Evolutionary conservation across 2,329 filamentous ascomycete species (phyloP), one percentile per base, ranked within the genome.

Genomic region (Hirsutella thompsonii): DNA sequence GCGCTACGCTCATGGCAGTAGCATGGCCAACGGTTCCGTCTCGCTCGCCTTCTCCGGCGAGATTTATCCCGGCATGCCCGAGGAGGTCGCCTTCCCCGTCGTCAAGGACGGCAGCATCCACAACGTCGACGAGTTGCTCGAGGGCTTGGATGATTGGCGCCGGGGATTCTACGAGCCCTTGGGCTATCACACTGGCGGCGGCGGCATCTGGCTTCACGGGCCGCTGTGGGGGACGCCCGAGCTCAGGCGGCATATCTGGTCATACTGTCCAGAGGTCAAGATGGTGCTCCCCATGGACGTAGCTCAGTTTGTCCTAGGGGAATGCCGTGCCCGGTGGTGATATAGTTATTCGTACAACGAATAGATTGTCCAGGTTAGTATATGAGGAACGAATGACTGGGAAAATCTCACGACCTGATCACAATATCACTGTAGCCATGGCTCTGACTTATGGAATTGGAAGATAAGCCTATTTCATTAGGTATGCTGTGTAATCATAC

Each of bases 181-280:
- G 72, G 73, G 73, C 35, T 76, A 73, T 52, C 72, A 77, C 51
- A 71, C 68, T 1, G 71, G 70, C 19, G 65, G 65, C 8, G 66
- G 64, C 41, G 72, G 72, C 37, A 51, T 51, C 11, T 62, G 52
- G 40, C 54, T 75, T 16, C 66, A 70, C 44, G 44, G 49, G 10
- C 57, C 55, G 1, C 64, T 75, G 33, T 76, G 70, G 70, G 68
- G 68, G 20, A 64, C 58, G 4, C 65, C 64, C 0, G 58, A 63
- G 45, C 49, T 61, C 51, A 58, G 73, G 20, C 61, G 62, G 44
- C 66, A 73, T 44, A 68, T 76, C 34, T 75, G 68, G 66, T 60
- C 66, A 21, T 76, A 76, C 53, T 76, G 72, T 44, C 73, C 73
- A 1, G 73, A 77, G 52, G 62, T 76, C 23, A 76, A 75, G 60